These are phyloP conservation scores for Cystobasidium onofrii DNA, from an alignment of 768 basidiomycete genomes.

Conservation along the genomic window DNA sequence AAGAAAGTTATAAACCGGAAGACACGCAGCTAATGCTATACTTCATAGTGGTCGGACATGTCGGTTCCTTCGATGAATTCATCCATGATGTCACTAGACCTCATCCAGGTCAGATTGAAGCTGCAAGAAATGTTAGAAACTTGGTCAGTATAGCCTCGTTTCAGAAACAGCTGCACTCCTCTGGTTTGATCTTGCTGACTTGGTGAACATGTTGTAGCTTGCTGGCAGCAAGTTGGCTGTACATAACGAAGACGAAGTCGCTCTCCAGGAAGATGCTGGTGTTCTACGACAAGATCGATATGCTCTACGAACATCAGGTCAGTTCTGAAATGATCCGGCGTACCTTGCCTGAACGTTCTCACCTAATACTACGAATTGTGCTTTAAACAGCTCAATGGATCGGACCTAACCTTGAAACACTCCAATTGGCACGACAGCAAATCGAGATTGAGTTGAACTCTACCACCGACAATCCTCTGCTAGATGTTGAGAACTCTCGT, in stretches of 20 bases:
- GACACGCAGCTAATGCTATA: background rate
- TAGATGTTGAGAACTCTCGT: conserved; percentile 58
- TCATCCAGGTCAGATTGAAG: conserved; percentile 77
- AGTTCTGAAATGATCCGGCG: conserved; percentile 12
- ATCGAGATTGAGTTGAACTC: conserved; percentile 72
- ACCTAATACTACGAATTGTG: no score
- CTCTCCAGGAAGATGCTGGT: conserved; percentile 64
- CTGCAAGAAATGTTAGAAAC: conserved; percentile 60
- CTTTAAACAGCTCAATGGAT: conserved; percentile 60
- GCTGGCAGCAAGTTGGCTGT: conserved; percentile 61
- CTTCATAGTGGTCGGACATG: conserved; percentile 55
- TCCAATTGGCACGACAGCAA: conserved; percentile 58
- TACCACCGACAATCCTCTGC: conserved; percentile 79
- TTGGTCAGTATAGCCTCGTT: conserved; percentile 46
- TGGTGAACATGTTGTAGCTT: conserved; percentile 43
- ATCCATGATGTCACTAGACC: conserved; percentile 65
- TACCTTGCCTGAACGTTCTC: background rate
- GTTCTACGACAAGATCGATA: conserved; percentile 72
- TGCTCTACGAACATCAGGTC: conserved; percentile 44
- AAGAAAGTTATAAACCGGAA: background rate
- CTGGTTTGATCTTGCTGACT: background rate
- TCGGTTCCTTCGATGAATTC: conserved; percentile 49
- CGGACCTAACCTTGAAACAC: conserved; percentile 75
- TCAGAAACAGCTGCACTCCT: background rate
- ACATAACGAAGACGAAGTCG: conserved; percentile 65